Conservation (phyloP, 176 grass and related monocot species). For the Carex scoparia region DNA sequence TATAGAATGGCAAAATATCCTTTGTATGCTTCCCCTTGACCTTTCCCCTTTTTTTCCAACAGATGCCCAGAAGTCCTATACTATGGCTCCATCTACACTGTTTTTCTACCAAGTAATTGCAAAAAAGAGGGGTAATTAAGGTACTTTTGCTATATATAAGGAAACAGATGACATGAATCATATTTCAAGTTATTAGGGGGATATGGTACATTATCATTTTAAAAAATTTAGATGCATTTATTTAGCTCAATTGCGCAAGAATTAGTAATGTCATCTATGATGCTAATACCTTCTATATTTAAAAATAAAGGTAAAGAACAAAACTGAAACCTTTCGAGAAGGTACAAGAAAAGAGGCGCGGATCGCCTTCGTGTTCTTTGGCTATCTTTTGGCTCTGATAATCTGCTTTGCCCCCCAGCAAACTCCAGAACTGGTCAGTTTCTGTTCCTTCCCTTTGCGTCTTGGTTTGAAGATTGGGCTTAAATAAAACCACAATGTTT, state of each 20-base stretch:
- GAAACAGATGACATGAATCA: neutral
- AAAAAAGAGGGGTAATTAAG: neutral
- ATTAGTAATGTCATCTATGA: neutral
- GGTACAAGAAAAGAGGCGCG: conserved; percentile 78
- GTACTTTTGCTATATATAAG: neutral
- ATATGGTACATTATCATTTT: neutral
- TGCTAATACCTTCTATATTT: neutral
- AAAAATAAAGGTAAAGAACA: neutral
- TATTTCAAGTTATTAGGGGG: neutral
- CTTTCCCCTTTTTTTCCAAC: neutral
- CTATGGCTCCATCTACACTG: neutral
- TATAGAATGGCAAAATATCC: neutral
- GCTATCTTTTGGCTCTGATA: conserved; percentile 75
- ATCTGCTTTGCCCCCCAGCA: conserved; percentile 80
- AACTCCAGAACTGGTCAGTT: conserved; percentile 81
- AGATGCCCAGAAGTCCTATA: neutral
- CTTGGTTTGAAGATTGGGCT: conserved; percentile 77
- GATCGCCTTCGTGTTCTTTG: conserved; percentile 77
- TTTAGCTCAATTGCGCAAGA: neutral
- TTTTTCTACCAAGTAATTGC: neutral
- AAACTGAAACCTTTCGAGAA: conserved; percentile 54
- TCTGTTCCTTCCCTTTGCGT: conserved; percentile 86
- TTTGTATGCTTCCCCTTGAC: neutral
- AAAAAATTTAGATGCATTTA: neutral
- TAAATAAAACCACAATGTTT: conserved; percentile 25